Evolutionary conservation across 495 filamentous ascomycete species (phyloP), one percentile per base, ranked within the genome.

Genomic region (Pyrenopolyporus hunteri): DNA sequence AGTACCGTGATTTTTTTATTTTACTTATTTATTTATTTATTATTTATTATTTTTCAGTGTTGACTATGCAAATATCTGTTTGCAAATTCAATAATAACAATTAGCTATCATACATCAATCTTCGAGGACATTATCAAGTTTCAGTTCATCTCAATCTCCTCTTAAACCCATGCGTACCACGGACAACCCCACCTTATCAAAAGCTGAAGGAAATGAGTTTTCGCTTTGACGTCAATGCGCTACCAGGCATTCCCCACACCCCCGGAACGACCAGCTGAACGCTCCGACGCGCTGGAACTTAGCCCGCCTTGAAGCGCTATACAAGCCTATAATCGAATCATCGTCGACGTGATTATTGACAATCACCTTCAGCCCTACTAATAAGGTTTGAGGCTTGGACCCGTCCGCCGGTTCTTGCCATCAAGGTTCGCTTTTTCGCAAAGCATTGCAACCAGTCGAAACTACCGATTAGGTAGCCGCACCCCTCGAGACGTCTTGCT

Each of bases 161-260:
- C n/a, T n/a, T n/a, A n/a, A n/a, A n/a, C 22, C 2, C 13, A 10
- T 3, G 3, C 17, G 22, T 9, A 10, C 13, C 6, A 11, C 28
- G 40, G 52, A 56, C 40, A 50, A 57, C 59, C 59, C 59, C 59
- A 56, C 51, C 26, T 35, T 42, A 13, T 6, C 49, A 22, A 10
- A 29, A 17, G 32, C 26, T 33, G 49, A 48, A 26, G 22, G n/a
- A 11, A 11, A 20, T 42, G 37, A 42, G 23, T 42, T 55, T 44
- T 44, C 9, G 6, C 37, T 46, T 49, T 64, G 60, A 64, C 60
- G 60, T 64, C 60, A 64, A 47, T 57, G 53, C 47, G 39, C 35
- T 20, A 10, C n/a, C n/a, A n/a, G n/a, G n/a, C n/a, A n/a, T n/a
- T 22, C 37, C 37, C 37, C 37, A 42, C 19, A 42, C n/a, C 2